Evolutionary conservation across 257 asterid species (phyloP).

Genomic region (Ligustrum vulgare): DNA sequence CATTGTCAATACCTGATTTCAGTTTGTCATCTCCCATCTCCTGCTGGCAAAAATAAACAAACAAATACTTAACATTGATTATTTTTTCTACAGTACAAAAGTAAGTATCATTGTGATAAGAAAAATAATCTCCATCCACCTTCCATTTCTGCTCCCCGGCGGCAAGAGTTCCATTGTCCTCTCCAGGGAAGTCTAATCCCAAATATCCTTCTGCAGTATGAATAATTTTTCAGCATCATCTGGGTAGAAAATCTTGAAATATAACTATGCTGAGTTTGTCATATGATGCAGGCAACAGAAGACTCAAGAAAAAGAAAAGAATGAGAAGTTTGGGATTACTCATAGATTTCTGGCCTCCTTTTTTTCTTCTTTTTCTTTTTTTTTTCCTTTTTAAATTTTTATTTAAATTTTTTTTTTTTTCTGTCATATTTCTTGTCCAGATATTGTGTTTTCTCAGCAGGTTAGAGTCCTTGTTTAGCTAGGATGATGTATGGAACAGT

Average conservation of each 20-base stretch:
- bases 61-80: slow-evolving; percentile 13
- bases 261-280: neutral
- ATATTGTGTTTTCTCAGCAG: neutral
- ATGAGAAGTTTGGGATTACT: neutral
- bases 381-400: neutral
- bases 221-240: slow-evolving; percentile 24
- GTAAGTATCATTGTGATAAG: slow-evolving; percentile 28
- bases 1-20: slow-evolving; percentile 52
- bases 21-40: slow-evolving; percentile 45
- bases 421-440: neutral
- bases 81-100: slow-evolving; percentile 23
- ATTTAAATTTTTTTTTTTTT: neutral
- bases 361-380: neutral
- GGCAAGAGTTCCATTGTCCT: slow-evolving; percentile 53
- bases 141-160: slow-evolving; percentile 55
- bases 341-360: neutral
- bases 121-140: slow-evolving; percentile 73
- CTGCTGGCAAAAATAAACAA: slow-evolving; percentile 36
- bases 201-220: slow-evolving; percentile 32
- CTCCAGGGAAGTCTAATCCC: slow-evolving; percentile 42
- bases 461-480: neutral
- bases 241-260: slow-evolving; percentile 23
- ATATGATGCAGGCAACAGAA: neutral
- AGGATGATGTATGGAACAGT: neutral
- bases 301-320: neutral